A percentile compares a stretch with the other conserved stretches of the same genome.
Conservation (phyloP, 441 rosid species). For the Populus tomentosa region DNA sequence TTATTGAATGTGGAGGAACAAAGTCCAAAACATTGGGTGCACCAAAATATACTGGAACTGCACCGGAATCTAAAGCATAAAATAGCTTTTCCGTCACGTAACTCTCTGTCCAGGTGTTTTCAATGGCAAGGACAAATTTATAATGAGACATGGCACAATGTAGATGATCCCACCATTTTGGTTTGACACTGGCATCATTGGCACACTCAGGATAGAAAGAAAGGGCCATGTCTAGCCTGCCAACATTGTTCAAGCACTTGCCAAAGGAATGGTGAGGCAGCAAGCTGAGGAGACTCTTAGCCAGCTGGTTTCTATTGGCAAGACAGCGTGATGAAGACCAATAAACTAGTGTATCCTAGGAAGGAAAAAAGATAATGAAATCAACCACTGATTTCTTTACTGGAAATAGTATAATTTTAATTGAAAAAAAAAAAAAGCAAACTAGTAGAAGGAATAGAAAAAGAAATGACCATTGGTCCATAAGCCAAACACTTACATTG, state of each 20-base stretch:
- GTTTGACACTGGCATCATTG: conserved; percentile 31
- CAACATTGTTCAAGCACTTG: conserved; percentile 84
- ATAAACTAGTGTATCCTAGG: conserved; percentile 66
- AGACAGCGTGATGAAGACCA: conserved; percentile 97
- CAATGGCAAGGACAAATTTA: conserved; percentile 85
- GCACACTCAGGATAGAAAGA: conserved; percentile 72
- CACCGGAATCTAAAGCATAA: conserved; percentile 73
- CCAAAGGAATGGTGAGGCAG: conserved; percentile 82
- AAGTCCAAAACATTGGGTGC: conserved; percentile 73
- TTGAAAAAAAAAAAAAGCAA: not conserved
- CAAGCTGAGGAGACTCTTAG: conserved; percentile 54
- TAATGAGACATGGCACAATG: conserved; percentile 93
- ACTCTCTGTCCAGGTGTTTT: conserved; percentile 75
- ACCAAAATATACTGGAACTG: conserved; percentile 80
- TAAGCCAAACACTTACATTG: conserved; percentile 39
- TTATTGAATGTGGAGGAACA: conserved; percentile 73
- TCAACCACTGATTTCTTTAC: conserved; percentile 2
- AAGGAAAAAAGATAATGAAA: conserved; percentile 9
- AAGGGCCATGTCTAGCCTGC: conserved; percentile 63
- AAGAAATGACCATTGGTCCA: not conserved
- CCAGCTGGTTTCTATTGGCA: conserved; percentile 56
- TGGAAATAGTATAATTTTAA: not conserved
- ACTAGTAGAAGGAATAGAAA: not conserved
- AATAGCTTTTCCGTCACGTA: conserved; percentile 88
- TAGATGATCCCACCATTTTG: conserved; percentile 88